These are phyloP conservation scores for Chrysochromulina parva DNA, from an alignment of 78 protist species.

Conservation along the genomic window DNA sequence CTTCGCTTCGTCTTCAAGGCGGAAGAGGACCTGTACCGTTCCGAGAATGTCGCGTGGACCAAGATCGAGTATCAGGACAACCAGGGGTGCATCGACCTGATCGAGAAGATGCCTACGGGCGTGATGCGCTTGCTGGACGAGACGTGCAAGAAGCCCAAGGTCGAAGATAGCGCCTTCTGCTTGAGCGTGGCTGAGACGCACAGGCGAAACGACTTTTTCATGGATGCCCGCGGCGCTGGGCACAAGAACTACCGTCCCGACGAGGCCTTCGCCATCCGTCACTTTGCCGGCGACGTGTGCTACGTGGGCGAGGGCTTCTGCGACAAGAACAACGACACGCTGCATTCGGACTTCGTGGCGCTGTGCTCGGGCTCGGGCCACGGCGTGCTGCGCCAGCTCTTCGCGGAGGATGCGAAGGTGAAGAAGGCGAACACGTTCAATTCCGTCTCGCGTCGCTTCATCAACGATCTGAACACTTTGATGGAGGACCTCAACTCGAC, in stretches of 20 bases:
- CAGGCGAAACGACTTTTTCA: not conserved
- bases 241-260: not conserved
- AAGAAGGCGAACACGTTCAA: not conserved
- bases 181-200: not conserved
- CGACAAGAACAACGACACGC: not conserved
- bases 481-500: not conserved
- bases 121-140: conserved; percentile 86
- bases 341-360: not conserved
- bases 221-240: too few relatives aligned
- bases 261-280: not conserved
- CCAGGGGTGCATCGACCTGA: not conserved
- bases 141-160: not conserved
- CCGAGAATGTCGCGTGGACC: conserved; percentile 76
- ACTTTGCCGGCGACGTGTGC: not conserved
- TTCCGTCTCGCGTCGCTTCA: conserved; percentile 36
- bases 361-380: not conserved
- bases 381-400: too few relatives aligned
- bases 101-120: conserved; percentile 73
- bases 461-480: conserved; percentile 65
- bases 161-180: conserved; percentile 39
- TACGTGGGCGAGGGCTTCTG: not conserved
- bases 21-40: conserved; percentile 68
- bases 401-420: too few relatives aligned
- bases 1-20: conserved; percentile 50
- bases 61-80: conserved; percentile 73